Evolutionary conservation across 2,329 filamentous ascomycete genomes (phyloP).

Genomic region (Bipolaris zeicola): DNA sequence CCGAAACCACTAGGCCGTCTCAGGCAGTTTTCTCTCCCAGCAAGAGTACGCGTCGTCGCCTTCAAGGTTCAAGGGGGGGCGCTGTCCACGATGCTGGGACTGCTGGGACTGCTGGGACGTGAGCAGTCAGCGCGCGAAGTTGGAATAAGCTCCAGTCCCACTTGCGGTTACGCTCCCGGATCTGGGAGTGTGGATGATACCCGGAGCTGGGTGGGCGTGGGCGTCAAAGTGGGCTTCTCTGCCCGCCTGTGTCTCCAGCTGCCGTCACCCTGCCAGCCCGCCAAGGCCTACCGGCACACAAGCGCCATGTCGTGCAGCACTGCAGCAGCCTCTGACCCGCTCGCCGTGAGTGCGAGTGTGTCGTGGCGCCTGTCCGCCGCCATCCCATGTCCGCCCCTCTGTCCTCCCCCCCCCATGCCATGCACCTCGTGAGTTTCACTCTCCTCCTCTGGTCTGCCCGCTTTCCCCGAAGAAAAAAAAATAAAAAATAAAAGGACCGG

Average conservation of each 20-base stretch:
- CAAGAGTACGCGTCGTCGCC: neutral
- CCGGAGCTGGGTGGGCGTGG: conserved; percentile 31
- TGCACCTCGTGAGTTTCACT: conserved; percentile 22
- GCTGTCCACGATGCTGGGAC: neutral
- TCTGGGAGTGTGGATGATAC: conserved; percentile 30
- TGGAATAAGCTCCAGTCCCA: conserved; percentile 43
- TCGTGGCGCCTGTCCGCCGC: conserved; percentile 6
- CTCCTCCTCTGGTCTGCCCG: conserved; percentile 7
- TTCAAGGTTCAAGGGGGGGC: neutral
- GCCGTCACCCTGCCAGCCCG: conserved; percentile 22
- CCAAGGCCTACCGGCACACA: conserved; percentile 3
- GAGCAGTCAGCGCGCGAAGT: conserved; percentile 20
- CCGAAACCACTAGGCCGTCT: conserved; percentile 8
- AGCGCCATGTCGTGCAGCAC: conserved; percentile 5
- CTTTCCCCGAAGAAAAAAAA: neutral
- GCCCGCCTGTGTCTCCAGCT: conserved; percentile 22
- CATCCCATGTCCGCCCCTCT: too few species aligned
- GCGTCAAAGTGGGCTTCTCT: conserved; percentile 30
- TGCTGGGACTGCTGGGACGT: neutral
- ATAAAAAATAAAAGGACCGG: conserved; percentile 5
- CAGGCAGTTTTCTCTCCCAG: neutral
- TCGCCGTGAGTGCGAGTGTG: conserved; percentile 2
- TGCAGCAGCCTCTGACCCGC: conserved; percentile 3
- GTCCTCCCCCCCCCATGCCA: neutral
- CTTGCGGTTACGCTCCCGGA: conserved; percentile 33